Conservation (phyloP, 2,329 filamentous ascomycete species). For the Fusarium siculi region DNA sequence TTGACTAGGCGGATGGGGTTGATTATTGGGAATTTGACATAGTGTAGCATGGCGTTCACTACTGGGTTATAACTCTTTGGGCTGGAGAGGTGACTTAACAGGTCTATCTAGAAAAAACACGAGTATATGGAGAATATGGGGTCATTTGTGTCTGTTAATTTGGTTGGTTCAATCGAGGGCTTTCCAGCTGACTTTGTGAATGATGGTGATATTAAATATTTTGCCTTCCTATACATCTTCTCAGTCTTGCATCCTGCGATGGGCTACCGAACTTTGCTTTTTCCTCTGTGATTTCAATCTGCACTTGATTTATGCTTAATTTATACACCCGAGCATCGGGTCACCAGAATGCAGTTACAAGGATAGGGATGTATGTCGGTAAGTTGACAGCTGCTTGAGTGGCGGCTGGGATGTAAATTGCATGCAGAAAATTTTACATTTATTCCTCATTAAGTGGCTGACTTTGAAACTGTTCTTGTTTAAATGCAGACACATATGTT, state of each 20-base stretch:
- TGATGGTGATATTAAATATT: background rate
- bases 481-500: background rate
- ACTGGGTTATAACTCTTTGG: background rate
- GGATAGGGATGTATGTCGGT: conserved; percentile 2
- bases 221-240: background rate
- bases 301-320: background rate
- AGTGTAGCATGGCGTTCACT: conserved; percentile 24
- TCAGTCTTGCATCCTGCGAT: background rate
- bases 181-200: background rate
- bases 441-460: background rate
- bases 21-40: conserved; percentile 1
- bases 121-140: background rate
- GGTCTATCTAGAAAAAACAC: conserved; percentile 6
- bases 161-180: background rate
- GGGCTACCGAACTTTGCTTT: background rate
- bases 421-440: background rate
- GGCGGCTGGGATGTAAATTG: too few relatives aligned
- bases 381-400: too few relatives aligned
- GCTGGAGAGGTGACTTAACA: background rate
- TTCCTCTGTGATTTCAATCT: background rate
- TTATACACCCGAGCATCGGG: background rate
- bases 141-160: background rate
- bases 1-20: background rate
- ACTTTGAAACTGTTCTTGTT: background rate
- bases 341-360: conserved; percentile 6